A percentile compares a stretch with the other conserved stretches of the same genome.
Conservation (phyloP, 2,329 filamentous ascomycete genomes). For the Rosellinia necatrix region DNA sequence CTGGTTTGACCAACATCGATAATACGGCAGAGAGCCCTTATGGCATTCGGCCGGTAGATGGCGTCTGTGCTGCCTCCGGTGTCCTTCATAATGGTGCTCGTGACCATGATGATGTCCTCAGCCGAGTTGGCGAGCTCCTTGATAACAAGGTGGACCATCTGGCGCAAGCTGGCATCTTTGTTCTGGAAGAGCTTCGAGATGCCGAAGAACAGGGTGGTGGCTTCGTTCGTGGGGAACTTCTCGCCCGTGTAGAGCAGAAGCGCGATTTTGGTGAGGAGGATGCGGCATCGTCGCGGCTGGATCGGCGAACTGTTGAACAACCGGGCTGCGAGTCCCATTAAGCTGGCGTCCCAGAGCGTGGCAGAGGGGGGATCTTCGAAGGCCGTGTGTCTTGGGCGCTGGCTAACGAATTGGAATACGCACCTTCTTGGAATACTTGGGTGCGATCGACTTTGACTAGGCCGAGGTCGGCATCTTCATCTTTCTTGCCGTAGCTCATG, state of each 20-base stretch:
- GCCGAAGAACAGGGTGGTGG: slow-evolving; percentile 96
- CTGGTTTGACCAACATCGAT: slow-evolving; percentile 73
- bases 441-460: slow-evolving; percentile 98
- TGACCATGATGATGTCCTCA: slow-evolving; percentile 99
- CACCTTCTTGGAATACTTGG: slow-evolving; percentile 98
- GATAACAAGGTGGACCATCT: slow-evolving; percentile 98
- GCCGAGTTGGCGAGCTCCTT: slow-evolving; percentile 96
- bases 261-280: slow-evolving; percentile 95
- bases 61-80: slow-evolving; percentile 93
- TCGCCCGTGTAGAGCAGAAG: slow-evolving; percentile 96
- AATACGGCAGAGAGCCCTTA: slow-evolving; percentile 91
- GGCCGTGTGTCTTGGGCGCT: background rate
- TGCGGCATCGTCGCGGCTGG: slow-evolving; percentile 95
- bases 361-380: background rate
- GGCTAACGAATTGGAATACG: slow-evolving; percentile 38
- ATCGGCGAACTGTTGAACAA: slow-evolving; percentile 98
- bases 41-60: slow-evolving; percentile 93
- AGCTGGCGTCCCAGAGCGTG: slow-evolving; percentile 9
- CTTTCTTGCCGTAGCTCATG: slow-evolving; percentile 99
- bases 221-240: slow-evolving; percentile 95
- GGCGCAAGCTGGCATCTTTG: slow-evolving; percentile 95
- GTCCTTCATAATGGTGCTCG: slow-evolving; percentile 99
- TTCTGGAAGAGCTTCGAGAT: slow-evolving; percentile 99
- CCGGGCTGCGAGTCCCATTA: slow-evolving; percentile 65
- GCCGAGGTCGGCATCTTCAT: slow-evolving; percentile 92